Evolutionary conservation across 176 grass and related monocot species (phyloP).

Genomic region (Zoysia pacifica): DNA sequence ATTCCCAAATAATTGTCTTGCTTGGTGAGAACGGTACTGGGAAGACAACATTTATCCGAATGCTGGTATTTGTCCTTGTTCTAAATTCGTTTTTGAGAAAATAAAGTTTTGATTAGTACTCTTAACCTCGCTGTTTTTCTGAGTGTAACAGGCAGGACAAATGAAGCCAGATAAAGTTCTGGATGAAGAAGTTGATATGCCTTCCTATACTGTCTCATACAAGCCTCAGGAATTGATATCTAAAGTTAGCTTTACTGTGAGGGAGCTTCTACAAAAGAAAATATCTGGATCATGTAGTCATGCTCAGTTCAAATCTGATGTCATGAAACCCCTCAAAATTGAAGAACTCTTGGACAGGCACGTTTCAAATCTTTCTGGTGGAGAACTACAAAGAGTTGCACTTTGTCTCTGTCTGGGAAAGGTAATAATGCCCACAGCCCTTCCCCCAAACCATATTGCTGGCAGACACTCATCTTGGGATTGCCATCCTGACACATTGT

Average conservation of each 20-base stretch:
- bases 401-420: conserved; percentile 76
- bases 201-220: conserved; percentile 73
- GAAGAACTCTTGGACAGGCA: conserved; percentile 79
- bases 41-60: conserved; percentile 78
- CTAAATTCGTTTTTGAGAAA: not conserved
- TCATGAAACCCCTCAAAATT: conserved; percentile 82
- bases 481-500: not conserved
- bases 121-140: conserved; percentile 4
- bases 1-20: conserved; percentile 79
- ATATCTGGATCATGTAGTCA: conserved; percentile 67
- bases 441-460: not conserved
- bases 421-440: conserved; percentile 24
- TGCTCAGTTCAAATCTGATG: conserved; percentile 66
- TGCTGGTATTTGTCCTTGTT: conserved; percentile 56
- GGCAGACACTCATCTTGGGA: not conserved
- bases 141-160: conserved; percentile 54
- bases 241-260: conserved; percentile 64
- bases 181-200: conserved; percentile 61
- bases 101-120: not conserved
- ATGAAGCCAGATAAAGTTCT: conserved; percentile 61
- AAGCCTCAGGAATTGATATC: conserved; percentile 74
- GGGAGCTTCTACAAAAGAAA: conserved; percentile 62
- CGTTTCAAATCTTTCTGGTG: conserved; percentile 62
- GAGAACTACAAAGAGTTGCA: conserved; percentile 68
- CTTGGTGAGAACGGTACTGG: conserved; percentile 83